A percentile compares a stretch with the other conserved stretches of the same genome.
Evolutionary conservation across 345 rosid species (phyloP).

Genomic region (Citrus glauca): DNA sequence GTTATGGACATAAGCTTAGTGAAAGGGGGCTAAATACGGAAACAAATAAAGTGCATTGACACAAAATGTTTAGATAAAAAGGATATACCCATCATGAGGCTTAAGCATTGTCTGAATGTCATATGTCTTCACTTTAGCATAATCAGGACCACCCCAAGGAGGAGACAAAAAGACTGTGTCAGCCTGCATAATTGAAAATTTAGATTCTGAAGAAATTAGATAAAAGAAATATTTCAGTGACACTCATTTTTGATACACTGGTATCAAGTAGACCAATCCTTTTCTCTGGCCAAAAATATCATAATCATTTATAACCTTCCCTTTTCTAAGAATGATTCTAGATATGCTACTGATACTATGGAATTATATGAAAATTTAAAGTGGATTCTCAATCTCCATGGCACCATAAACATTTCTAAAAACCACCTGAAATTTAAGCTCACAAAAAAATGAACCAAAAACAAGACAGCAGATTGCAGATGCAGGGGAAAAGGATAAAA

Average conservation of each 20-base stretch:
- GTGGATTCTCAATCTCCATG: neutral
- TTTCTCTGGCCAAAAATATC: neutral
- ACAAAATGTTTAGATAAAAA: neutral
- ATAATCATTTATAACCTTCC: neutral
- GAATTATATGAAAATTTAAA: neutral
- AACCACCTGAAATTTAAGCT: neutral
- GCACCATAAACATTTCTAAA: neutral
- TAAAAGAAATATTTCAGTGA: neutral
- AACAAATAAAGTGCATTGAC: neutral
- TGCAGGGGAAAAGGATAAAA: neutral
- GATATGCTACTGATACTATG: neutral
- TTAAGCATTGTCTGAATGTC: conserved; percentile 78
- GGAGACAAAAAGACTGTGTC: conserved; percentile 84
- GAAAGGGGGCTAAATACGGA: neutral
- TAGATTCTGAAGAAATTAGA: neutral
- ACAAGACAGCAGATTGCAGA: neutral
- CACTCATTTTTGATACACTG: neutral
- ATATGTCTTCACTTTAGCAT: conserved; percentile 56
- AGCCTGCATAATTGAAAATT: conserved; percentile 44
- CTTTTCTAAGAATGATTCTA: neutral
- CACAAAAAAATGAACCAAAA: neutral
- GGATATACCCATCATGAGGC: conserved; percentile 80
- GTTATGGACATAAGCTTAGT: conserved; percentile 6
- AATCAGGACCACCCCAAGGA: conserved; percentile 98
- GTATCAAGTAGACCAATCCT: neutral